A percentile compares a stretch with the other conserved stretches of the same genome.
These are phyloP conservation scores for Apiotrichum mycotoxinovorans DNA, from an alignment of 1,284 basidiomycete species.

Conservation along the genomic window DNA sequence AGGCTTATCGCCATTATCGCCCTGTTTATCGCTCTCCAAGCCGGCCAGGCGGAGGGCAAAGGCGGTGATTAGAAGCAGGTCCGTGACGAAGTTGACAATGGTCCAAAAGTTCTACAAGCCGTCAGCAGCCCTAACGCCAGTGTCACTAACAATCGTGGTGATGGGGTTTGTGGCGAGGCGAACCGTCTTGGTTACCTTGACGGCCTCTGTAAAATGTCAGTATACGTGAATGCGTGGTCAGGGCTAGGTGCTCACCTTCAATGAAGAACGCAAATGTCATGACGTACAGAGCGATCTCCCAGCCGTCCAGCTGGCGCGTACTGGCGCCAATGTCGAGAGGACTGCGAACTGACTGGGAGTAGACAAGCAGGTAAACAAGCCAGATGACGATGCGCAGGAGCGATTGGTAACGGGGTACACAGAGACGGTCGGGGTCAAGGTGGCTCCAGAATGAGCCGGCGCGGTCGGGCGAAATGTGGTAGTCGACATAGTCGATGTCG, in stretches of 20 bases:
- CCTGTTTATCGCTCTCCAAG: constrained; percentile 52
- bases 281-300: constrained; percentile 73
- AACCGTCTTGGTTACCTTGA: constrained; percentile 57
- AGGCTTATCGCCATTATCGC: constrained; percentile 43
- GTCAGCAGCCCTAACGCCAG: constrained; percentile 53
- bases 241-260: constrained; percentile 66
- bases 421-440: constrained; percentile 71
- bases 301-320: constrained; percentile 59
- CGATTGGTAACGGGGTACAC: constrained; percentile 68
- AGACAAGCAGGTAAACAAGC: constrained; percentile 77
- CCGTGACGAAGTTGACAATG: constrained; percentile 65
- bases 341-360: constrained; percentile 73
- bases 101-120: constrained; percentile 64
- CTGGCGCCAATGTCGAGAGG: constrained; percentile 41
- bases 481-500: constrained; percentile 51
- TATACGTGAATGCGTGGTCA: too few species aligned
- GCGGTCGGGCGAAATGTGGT: constrained; percentile 34
- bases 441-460: constrained; percentile 63
- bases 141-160: constrained; percentile 33
- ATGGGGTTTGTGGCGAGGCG: constrained; percentile 36
- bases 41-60: constrained; percentile 71
- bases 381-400: constrained; percentile 62
- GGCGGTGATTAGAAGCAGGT: constrained; percentile 66
- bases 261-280: constrained; percentile 70
- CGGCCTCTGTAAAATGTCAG: constrained; percentile 27